These are phyloP conservation scores for Blastobotrys persicus DNA, from an alignment of 1,139 yeast species.

Conservation along the genomic window DNA sequence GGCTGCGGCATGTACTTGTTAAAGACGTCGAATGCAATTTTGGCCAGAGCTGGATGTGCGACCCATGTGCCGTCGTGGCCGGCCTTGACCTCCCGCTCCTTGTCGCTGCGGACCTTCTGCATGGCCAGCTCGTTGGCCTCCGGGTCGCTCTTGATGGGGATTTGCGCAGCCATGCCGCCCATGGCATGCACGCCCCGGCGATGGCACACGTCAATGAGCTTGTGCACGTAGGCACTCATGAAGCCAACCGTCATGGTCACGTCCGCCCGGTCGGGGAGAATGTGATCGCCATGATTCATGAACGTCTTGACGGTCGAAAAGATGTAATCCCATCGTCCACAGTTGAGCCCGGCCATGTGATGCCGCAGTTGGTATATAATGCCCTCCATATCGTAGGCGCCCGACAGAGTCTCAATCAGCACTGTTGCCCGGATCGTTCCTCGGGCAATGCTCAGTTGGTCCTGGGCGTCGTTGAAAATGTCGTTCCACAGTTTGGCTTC, in stretches of 20 bases:
- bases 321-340: constrained; percentile 84
- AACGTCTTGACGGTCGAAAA: constrained; percentile 69
- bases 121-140: constrained; percentile 63
- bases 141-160: constrained; percentile 69
- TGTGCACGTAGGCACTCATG: constrained; percentile 67
- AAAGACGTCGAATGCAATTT: constrained; percentile 71
- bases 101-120: constrained; percentile 70
- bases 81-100: constrained; percentile 68
- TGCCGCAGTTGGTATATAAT: constrained; percentile 72
- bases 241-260: constrained; percentile 75
- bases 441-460: constrained; percentile 60
- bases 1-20: constrained; percentile 83
- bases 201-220: constrained; percentile 69
- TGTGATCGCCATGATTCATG: constrained; percentile 59
- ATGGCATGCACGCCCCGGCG: constrained; percentile 74
- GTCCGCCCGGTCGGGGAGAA: constrained; percentile 70
- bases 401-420: constrained; percentile 71
- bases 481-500: constrained; percentile 82
- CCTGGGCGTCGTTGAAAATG: constrained; percentile 67
- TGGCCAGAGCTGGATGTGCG: constrained; percentile 77
- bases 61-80: constrained; percentile 86
- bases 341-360: constrained; percentile 73
- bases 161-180: constrained; percentile 87
- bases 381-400: constrained; percentile 80
- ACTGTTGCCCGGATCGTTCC: constrained; percentile 81